Percentiles rank a stretch among this genome's conserved stretches.
phyloP scores from a whole-genome alignment of 257 asterid genomes.

The Buddleja alternifolia region DNA sequence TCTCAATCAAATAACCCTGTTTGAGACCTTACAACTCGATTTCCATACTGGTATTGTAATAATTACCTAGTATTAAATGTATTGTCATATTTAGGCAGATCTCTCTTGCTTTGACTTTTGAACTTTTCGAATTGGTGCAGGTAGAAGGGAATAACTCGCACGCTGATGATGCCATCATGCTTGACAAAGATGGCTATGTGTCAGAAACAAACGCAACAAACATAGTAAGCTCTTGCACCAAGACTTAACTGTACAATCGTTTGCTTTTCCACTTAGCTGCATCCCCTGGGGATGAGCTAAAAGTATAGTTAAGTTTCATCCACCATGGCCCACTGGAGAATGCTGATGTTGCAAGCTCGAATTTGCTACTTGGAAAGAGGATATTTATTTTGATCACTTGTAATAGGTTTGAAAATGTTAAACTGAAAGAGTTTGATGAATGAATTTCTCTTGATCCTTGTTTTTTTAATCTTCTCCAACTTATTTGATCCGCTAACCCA shows the following conservation, averaged over 20 bases:
- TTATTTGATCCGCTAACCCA: neutral
- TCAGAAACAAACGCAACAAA: constrained; percentile 96
- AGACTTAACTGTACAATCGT: neutral
- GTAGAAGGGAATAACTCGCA: constrained; percentile 86
- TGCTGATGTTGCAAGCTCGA: neutral
- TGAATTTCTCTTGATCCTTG: neutral
- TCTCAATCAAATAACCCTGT: constrained; percentile 20
- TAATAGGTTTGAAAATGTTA: constrained; percentile 6
- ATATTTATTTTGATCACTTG: neutral
- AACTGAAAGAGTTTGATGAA: neutral
- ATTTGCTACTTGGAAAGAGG: neutral
- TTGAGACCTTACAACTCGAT: neutral
- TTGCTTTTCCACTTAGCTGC: neutral
- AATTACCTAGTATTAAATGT: neutral
- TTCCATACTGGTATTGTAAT: neutral
- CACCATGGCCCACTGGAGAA: neutral
- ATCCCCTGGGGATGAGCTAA: constrained; percentile 23
- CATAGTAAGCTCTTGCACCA: constrained; percentile 56
- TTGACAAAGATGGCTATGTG: constrained; percentile 90
- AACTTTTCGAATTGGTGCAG: constrained; percentile 45
- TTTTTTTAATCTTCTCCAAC: neutral
- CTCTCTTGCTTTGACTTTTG: neutral
- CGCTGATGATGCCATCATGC: constrained; percentile 97
- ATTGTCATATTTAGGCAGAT: constrained; percentile 3
- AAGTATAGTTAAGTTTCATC: neutral